Percentiles rank a stretch among this genome's conserved stretches.
phyloP scores from a whole-genome alignment of 1,139 yeast species.

The Blastobotrys indianensis region DNA sequence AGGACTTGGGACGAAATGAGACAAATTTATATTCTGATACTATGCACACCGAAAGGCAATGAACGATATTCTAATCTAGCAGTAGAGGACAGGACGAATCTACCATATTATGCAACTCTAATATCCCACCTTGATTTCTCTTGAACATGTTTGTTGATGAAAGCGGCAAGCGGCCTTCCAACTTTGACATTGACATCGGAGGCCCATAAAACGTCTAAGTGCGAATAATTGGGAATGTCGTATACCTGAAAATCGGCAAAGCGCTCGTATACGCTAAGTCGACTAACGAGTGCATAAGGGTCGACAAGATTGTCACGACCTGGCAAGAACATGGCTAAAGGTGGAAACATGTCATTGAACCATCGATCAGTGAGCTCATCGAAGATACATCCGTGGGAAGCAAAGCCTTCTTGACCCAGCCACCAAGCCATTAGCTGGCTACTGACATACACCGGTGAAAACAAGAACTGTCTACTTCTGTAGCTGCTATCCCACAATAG shows the following conservation, averaged over 20 bases:
- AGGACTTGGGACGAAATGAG: slow-evolving; percentile 27
- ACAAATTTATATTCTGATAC: slow-evolving; percentile 18
- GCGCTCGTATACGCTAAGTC: slow-evolving; percentile 41
- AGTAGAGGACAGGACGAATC: not conserved
- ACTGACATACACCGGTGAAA: slow-evolving; percentile 81
- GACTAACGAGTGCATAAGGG: slow-evolving; percentile 51
- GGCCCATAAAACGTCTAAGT: slow-evolving; percentile 91
- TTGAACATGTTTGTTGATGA: slow-evolving; percentile 26
- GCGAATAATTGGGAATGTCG: slow-evolving; percentile 54
- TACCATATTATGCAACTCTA: not conserved
- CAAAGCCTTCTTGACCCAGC: slow-evolving; percentile 52
- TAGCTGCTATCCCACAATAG: slow-evolving; percentile 64
- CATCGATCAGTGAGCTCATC: slow-evolving; percentile 43
- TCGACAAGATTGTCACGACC: slow-evolving; percentile 62
- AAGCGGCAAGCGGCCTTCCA: slow-evolving; percentile 36
- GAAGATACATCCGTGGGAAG: slow-evolving; percentile 50
- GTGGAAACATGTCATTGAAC: slow-evolving; percentile 50
- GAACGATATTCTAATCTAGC: not conserved
- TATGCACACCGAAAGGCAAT: not conserved
- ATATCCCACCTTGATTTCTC: slow-evolving; percentile 14
- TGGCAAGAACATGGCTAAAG: slow-evolving; percentile 58
- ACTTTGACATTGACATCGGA: slow-evolving; percentile 57
- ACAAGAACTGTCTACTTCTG: slow-evolving; percentile 68
- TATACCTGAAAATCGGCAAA: slow-evolving; percentile 32
- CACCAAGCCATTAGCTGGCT: slow-evolving; percentile 88